These are phyloP conservation scores for Penicillium sp. DNA, from an alignment of 2,329 filamentous ascomycete genomes.

Conservation along the genomic window DNA sequence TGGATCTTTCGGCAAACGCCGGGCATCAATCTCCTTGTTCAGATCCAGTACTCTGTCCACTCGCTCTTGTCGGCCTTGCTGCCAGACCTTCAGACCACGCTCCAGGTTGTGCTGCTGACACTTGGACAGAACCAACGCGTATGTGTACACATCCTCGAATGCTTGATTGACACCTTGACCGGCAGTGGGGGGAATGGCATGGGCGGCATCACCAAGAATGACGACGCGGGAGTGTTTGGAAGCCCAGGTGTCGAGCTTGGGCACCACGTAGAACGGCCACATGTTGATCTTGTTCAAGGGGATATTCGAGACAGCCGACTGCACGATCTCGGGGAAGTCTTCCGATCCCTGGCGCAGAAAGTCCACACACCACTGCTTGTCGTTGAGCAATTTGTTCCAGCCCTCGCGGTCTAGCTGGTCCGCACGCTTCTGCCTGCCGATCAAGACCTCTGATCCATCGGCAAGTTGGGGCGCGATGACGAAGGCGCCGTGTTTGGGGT, in stretches of 20 bases:
- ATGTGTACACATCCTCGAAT: constrained; percentile 53
- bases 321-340: constrained; percentile 38
- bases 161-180: constrained; percentile 59
- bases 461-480: constrained; percentile 50
- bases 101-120: constrained; percentile 20
- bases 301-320: constrained; percentile 38
- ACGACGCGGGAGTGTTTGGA: constrained; percentile 41
- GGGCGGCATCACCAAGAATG: constrained; percentile 61
- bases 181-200: constrained; percentile 60
- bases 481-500: constrained; percentile 47
- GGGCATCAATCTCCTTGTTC: constrained; percentile 49
- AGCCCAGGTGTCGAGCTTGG: constrained; percentile 48
- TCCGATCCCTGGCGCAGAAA: constrained; percentile 37
- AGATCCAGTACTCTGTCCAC: constrained; percentile 50
- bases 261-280: constrained; percentile 53
- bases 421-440: constrained; percentile 47
- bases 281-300: constrained; percentile 42
- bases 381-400: constrained; percentile 43
- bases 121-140: constrained; percentile 43
- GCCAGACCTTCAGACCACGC: constrained; percentile 46
- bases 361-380: constrained; percentile 42
- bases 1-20: constrained; percentile 42
- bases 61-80: constrained; percentile 48
- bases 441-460: constrained; percentile 51
- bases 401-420: constrained; percentile 41